Conservation (phyloP, 495 filamentous ascomycete species). For the Daldinia childiae region DNA sequence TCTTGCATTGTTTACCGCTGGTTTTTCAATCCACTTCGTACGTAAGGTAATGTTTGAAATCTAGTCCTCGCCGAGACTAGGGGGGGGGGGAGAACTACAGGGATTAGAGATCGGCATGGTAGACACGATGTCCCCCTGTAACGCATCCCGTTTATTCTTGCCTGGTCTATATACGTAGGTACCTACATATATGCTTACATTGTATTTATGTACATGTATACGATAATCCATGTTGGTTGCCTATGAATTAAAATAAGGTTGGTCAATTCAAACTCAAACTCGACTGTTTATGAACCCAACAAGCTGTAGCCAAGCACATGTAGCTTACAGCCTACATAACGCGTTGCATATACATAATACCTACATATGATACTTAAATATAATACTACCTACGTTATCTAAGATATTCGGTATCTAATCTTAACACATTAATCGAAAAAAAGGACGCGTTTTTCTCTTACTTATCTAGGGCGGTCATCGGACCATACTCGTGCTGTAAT, state of each 20-base stretch:
- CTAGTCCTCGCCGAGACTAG: conserved; percentile 20
- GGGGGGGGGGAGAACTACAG: conserved; percentile 22
- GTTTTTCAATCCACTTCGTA: conserved; percentile 5
- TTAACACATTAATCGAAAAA: too few species aligned
- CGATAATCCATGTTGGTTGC: conserved; percentile 1
- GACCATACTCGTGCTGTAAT: conserved; percentile 26
- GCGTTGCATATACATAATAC: not conserved
- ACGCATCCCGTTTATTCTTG: conserved; percentile 38
- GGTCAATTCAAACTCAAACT: conserved; percentile 17
- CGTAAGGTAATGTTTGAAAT: conserved; percentile 3
- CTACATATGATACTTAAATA: too few species aligned
- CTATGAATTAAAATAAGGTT: conserved; percentile 20
- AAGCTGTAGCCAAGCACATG: not conserved
- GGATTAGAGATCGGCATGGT: conserved; percentile 29
- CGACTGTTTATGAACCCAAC: conserved; percentile 1
- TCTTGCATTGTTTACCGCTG: conserved; percentile 6
- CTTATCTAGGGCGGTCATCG: conserved; percentile 26
- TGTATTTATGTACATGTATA: not conserved
- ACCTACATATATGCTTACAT: too few species aligned
- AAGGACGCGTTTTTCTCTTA: conserved; percentile 8
- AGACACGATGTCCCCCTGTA: conserved; percentile 39
- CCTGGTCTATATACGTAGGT: not conserved
- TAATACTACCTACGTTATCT: too few species aligned
- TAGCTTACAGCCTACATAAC: not conserved
- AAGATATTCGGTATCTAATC: too few species aligned